These are phyloP conservation scores for Pythium grandisporangium DNA, from an alignment of 352 stramenopile species.

Conservation along the genomic window DNA sequence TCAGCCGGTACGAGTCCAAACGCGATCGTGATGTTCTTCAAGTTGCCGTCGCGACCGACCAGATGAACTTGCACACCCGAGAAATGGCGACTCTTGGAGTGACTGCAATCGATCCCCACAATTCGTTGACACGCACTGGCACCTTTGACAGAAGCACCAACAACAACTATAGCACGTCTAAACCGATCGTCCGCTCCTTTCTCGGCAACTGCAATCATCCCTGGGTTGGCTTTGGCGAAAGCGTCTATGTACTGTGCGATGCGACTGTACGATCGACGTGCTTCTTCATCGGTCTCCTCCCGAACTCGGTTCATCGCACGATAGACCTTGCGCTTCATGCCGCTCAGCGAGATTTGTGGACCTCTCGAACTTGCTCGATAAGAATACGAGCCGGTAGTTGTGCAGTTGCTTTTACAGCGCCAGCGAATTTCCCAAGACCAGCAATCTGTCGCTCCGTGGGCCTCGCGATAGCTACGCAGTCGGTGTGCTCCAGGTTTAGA, in stretches of 20 bases:
- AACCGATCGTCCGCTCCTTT: background rate
- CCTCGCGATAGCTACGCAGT: background rate
- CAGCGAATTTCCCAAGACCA: background rate
- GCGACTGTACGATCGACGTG: background rate
- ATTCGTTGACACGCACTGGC: background rate
- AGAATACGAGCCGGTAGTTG: background rate
- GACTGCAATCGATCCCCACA: slow-evolving; percentile 4
- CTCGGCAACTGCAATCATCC: background rate
- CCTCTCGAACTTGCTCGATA: slow-evolving; percentile 1
- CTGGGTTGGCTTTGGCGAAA: background rate
- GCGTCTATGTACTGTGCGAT: slow-evolving; percentile 1
- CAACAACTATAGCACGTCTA: background rate
- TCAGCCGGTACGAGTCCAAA: slow-evolving; percentile 6
- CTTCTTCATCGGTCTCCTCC: background rate
- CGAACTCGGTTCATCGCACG: slow-evolving; percentile 1
- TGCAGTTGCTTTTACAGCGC: background rate
- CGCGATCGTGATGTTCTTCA: slow-evolving; percentile 8
- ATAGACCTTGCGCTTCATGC: slow-evolving; percentile 4
- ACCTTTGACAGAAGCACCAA: background rate
- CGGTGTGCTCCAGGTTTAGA: slow-evolving; percentile 4
- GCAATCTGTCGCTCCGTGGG: slow-evolving; percentile 4
- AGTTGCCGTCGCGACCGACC: slow-evolving; percentile 6
- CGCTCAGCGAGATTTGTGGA: background rate
- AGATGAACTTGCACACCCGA: slow-evolving; percentile 4
- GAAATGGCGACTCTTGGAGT: slow-evolving; percentile 5